Base-by-base conservation (phyloP, 441 rosid genomes). In the Gossypium schwendimanii region DNA sequence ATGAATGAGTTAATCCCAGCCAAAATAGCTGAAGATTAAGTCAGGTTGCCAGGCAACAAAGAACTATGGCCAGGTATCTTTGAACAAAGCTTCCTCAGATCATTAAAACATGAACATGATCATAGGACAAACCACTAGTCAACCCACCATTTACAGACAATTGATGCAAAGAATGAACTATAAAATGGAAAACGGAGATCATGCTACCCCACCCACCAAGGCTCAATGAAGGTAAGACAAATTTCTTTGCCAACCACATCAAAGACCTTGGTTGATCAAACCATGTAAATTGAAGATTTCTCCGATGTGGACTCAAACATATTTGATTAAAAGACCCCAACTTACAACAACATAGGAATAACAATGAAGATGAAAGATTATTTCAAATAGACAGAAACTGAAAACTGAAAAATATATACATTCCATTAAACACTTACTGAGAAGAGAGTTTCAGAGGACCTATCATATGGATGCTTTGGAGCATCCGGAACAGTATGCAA, bases 391-490 rank as follows among this genome's bases (percentile, higher is more conserved):
- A 18, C 14, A 21, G 4, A 49, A 61, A 31, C n/a, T n/a, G 65
- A 24, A 72, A 69, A 75, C 10, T 9, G 55, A 41, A 47, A 61
- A 77, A 47, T 28, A 4, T 60, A 54, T 18, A 54, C 3, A 75
- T 69, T 1, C 24, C 66, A 17, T 11, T 55, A 58, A 54, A 73
- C 21, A 71, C 57, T 85, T 81, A 96, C 98, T 80, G 87, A 82
- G 77, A 93, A 90, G 58, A 91, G 87, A 75, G 80, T 83, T 84
- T 96, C 97, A 21, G 99, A 90, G 71, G 95, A 79, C 81, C 87
- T 89, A 86, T 90, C 93, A 81, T 91, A 96, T 15, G 97, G 96
- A 80, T 78, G 95, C 80, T 89, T 89, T 24, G 84, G 79, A 80
- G 79, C 81, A 80, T 93, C 94, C 75, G 89, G 93, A 72, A 80